Evolutionary conservation across 23 red algal species (phyloP), one percentile per base, ranked within the genome.

Genomic region (Agarophyton chilense): DNA sequence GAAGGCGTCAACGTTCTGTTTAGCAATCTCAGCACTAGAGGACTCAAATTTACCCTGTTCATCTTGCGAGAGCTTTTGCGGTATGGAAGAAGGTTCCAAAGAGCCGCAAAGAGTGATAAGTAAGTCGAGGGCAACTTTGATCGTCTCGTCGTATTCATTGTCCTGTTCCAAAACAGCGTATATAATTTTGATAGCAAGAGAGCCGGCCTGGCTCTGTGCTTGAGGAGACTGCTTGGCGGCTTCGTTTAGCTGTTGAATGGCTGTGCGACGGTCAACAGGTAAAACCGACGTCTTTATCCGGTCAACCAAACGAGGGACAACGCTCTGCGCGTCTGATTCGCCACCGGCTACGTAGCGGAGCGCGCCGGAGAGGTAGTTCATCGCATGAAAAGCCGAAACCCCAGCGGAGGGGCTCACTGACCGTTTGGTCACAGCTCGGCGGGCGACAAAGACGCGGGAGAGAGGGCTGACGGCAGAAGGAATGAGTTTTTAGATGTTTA

Each of bases 101-200:
- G 60, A 55, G n/a, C 88, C 82, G 53, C 92, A 90, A 32, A 94
- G 61, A 18, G 67, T 75, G 60, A 90, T 82, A 19, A 98, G 81
- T 55, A 98, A 56, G 33, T 90, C 93, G n/a, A 98, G 84, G 32
- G 88, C 70, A 21, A 50, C 82, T 47, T 78, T 81, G 40, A 93
- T 52, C 40, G 88, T 92, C 28, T 95, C 93, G 46, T 92, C 84
- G 44, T 90, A 86, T 21, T 84, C 86, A 19, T 85, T 54, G 52
- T 98, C 96, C 87, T 98, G 96, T 80, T 98, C 93, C 24, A 98
- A 66, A 46, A 98, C 83, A n/a, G 96, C 96, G 53, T 84, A 72
- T 33, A 98, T 75, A 25, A 95, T 60, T 55, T 81, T 86, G 16
- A 74, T 68, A 16, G 62, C 92, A 39, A 82, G 61, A n/a, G 61